These are phyloP conservation scores for Iberis pinnata DNA, from an alignment of 345 rosid genomes.

Conservation along the genomic window DNA sequence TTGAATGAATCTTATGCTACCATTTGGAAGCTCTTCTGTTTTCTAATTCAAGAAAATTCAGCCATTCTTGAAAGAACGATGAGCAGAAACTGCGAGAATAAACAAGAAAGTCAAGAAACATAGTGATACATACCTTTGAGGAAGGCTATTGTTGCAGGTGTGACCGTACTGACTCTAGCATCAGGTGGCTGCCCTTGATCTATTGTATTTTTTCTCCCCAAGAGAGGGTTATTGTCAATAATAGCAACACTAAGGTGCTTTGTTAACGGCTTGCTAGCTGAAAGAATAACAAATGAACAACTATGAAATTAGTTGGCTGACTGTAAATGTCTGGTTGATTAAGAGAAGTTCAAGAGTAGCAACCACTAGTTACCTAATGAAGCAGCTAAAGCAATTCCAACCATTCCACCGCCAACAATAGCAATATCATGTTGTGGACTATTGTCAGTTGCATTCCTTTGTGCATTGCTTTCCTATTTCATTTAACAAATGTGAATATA, in stretches of 20 bases:
- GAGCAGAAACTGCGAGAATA: not conserved
- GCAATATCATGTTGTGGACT: slow-evolving; percentile 65
- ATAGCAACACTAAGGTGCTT: slow-evolving; percentile 78
- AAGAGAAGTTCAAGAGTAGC: not conserved
- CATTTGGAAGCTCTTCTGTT: not conserved
- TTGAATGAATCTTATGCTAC: not conserved
- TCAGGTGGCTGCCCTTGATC: slow-evolving; percentile 72
- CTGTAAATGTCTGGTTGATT: not conserved
- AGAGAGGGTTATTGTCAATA: slow-evolving; percentile 75
- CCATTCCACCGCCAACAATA: slow-evolving; percentile 96
- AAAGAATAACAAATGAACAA: slow-evolving; percentile 24
- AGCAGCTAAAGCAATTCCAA: slow-evolving; percentile 93
- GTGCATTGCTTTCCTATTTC: slow-evolving; percentile 33
- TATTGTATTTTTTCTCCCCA: slow-evolving; percentile 39
- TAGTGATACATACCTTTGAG: slow-evolving; percentile 62
- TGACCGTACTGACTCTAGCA: slow-evolving; percentile 89
- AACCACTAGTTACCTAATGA: slow-evolving; percentile 52
- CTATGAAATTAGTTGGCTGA: not conserved
- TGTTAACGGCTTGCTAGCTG: slow-evolving; percentile 75
- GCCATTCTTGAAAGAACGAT: not conserved
- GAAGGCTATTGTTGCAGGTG: slow-evolving; percentile 71
- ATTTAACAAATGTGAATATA: not conserved
- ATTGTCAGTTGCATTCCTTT: slow-evolving; percentile 20
- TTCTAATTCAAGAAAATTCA: slow-evolving; percentile 1
- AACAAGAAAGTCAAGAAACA: not conserved